phyloP scores from a whole-genome alignment of 331 rosid genomes.

The Prunus yedoensis region DNA sequence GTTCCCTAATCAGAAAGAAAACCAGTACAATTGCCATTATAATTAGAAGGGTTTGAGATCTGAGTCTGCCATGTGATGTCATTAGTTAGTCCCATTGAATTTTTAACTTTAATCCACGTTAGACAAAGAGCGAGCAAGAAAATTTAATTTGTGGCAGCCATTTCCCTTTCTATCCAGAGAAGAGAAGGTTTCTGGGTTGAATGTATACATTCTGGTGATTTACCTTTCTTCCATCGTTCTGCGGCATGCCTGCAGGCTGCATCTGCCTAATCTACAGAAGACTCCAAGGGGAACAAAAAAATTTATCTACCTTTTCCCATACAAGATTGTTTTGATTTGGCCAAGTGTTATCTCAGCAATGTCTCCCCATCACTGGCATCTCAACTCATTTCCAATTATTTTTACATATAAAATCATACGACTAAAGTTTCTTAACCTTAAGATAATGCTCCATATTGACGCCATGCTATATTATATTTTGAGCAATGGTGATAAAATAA shows the following conservation, averaged over 20 bases:
- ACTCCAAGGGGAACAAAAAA: background rate
- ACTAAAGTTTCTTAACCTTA: background rate
- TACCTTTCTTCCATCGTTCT: background rate
- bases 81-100: background rate
- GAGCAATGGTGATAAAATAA: background rate
- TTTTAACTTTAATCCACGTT: background rate
- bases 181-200: background rate
- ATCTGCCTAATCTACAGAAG: background rate
- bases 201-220: background rate
- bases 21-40: background rate
- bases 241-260: background rate
- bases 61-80: conserved; percentile 32
- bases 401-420: background rate
- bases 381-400: background rate
- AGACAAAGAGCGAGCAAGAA: conserved; percentile 28
- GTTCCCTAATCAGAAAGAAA: conserved; percentile 1
- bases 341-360: background rate
- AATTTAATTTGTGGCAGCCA: conserved; percentile 18
- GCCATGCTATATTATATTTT: background rate
- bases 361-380: conserved; percentile 11
- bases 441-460: background rate
- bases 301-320: background rate
- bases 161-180: background rate
- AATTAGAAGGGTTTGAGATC: background rate
- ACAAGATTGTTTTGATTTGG: background rate